A percentile compares a stretch with the other conserved stretches of the same genome.
phyloP scores from a whole-genome alignment of 2,329 filamentous ascomycete genomes.

The Fusarium multiceps region DNA sequence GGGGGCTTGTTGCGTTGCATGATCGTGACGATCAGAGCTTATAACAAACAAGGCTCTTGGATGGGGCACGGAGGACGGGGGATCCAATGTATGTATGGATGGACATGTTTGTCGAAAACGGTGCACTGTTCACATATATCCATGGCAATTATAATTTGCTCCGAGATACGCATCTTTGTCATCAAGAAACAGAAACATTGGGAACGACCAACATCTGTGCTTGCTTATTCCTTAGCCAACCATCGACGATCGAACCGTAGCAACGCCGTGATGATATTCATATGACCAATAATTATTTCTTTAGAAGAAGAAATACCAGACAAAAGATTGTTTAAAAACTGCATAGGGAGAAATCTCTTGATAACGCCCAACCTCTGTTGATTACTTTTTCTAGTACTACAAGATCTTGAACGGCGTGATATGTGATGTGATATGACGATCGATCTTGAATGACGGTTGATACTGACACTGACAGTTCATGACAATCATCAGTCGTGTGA shows the following conservation, averaged over 20 bases:
- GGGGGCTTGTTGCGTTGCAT: constrained; percentile 28
- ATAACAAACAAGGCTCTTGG: constrained; percentile 25
- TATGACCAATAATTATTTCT: neutral
- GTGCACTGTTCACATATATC: constrained; percentile 1
- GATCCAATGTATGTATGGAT: constrained; percentile 3
- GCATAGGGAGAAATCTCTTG: neutral
- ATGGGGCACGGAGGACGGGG: constrained; percentile 14
- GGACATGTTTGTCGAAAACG: neutral
- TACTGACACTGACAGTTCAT: neutral
- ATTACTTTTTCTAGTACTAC: neutral
- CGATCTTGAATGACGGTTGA: constrained; percentile 25
- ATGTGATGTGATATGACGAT: constrained; percentile 1
- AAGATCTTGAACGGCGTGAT: neutral
- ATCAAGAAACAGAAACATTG: neutral
- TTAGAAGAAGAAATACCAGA: neutral
- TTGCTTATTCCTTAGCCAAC: constrained; percentile 2
- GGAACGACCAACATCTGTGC: neutral
- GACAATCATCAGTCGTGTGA: constrained; percentile 21
- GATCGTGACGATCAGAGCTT: constrained; percentile 28
- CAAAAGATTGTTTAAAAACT: neutral
- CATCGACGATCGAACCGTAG: neutral
- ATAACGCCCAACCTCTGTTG: neutral
- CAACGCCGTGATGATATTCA: neutral
- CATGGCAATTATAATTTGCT: constrained; percentile 2
- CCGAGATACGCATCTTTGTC: neutral